Evolutionary conservation across 1,284 basidiomycete species (phyloP).

Genomic region (Cutaneotrichosporon sp.): DNA sequence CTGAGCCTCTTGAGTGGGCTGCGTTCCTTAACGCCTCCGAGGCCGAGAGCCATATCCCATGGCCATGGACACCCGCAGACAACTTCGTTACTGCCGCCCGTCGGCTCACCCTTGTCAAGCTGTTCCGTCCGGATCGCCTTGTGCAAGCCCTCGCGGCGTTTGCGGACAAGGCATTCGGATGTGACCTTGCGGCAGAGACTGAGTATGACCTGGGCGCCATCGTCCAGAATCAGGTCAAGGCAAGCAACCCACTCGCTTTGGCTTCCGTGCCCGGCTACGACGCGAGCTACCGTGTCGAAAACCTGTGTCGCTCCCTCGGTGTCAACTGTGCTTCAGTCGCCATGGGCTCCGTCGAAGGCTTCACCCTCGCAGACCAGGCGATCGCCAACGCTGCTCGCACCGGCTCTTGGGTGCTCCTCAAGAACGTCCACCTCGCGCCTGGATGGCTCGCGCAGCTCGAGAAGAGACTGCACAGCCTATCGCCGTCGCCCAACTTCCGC

Average conservation of each 20-base stretch:
- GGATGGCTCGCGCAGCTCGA: constrained; percentile 91
- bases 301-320: constrained; percentile 70
- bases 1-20: constrained; percentile 67
- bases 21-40: constrained; percentile 64
- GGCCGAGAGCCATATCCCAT: constrained; percentile 70
- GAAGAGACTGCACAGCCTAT: constrained; percentile 90
- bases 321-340: constrained; percentile 78
- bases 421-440: constrained; percentile 92
- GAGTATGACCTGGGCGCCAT: constrained; percentile 63
- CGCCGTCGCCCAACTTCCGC: constrained; percentile 81
- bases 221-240: constrained; percentile 70
- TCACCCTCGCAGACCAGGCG: constrained; percentile 85
- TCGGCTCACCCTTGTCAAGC: constrained; percentile 32
- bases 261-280: constrained; percentile 95
- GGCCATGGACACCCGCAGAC: constrained; percentile 58
- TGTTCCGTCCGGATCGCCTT: constrained; percentile 44
- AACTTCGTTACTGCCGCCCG: constrained; percentile 29
- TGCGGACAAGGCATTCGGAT: constrained; percentile 36
- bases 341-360: constrained; percentile 99
- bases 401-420: constrained; percentile 88
- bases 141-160: constrained; percentile 32
- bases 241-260: constrained; percentile 78
- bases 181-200: constrained; percentile 32
- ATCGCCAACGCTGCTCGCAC: constrained; percentile 83
- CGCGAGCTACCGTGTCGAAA: constrained; percentile 90